Base-by-base conservation (phyloP, 768 basidiomycete genomes). In the Cyclocybe aegerita region DNA sequence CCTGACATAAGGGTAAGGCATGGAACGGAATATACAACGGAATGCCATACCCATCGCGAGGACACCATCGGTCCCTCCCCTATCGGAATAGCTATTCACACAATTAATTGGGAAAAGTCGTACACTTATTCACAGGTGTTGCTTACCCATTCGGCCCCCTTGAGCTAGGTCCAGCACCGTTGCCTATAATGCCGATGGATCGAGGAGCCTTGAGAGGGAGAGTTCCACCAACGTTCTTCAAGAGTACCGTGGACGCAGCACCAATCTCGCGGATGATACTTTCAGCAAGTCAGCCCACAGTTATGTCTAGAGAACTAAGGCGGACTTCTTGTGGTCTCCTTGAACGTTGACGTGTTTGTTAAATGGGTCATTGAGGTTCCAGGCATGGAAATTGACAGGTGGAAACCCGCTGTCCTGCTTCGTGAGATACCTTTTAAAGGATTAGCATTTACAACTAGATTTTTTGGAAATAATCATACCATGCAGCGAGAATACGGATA, bases 401-500 rank as follows among this genome's bases (percentile, higher is more conserved):
- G 85, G 84, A 62, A 69, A 88, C 6, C 70, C 75, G 11, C 70
- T 70, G 60, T 88, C 80, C 67, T 83, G 83, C 12, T 75, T 74
- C 11, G 80, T 60, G 9, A 80, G 67, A 51, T 78, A 79, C 69
- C 60, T 64, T 29, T 7, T 45, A 15, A 39, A 35, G 34, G 12
- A 9, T 35, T 43, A 38, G 44, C 9, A 55, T 45, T 12, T n/a
- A 42, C 45, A 12, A 4, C 9, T 29, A 32, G n/a, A 7, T 14
- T 30, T n/a, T 17, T n/a, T 11, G 16, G 9, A 32, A 37, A 5
- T 12, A 32, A 23, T 46, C 49, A 36, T 62, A 84, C 77, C 82
- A 90, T 6, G 78, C 77, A 12, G 86, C 85, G 8, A 90, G 62
- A 50, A 90, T 84, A 14, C 88, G 81, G 2, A 79, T 79, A 0